Base-by-base conservation (phyloP, 345 rosid genomes). In the Pugionium cornutum region DNA sequence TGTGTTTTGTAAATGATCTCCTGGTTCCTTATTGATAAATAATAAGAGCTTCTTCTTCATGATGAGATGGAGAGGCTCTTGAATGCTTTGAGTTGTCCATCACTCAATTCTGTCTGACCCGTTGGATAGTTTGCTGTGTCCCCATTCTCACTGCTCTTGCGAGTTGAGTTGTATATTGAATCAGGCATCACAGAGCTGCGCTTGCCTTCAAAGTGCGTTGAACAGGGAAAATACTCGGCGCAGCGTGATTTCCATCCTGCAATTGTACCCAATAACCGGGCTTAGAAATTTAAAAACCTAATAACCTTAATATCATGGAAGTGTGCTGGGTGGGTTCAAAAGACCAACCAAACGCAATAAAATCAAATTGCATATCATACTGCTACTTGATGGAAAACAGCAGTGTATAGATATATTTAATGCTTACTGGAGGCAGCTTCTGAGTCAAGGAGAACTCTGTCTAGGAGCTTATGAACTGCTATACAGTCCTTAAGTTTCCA, bases 401-500 rank as follows among this genome's bases (percentile, higher is more conserved):
- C 45, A 63, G 8, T 18, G 18, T 56, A 45, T 57, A 18, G 42
- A 11, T 66, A 42, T 50, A 51, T 52, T 26, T 53, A 39, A 55
- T 46, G 77, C 96, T 89, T 85, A 92, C 98, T 88, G 51, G 62
- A 66, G 51, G 96, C 90, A 62, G 96, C 89, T 67, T 86, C 95
- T 37, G 78, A 72, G 51, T 89, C 92, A 29, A 42, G 25, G 64
- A 88, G 62, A 72, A 80, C 82, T 25, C 77, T 65, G 33, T 67
- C 80, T 6, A 92, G 75, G 60, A 88, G 84, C 58, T 82, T 82
- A 80, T 88, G 95, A 62, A 90, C 86, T 40, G 80, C 77, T 76
- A 85, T 81, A 73, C 95, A 85, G 77, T 94, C 99, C 65, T 78
- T 83, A 40, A 90, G 95, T 73, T 85, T 94, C 97, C 99, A 94